Base-by-base conservation (phyloP, 768 basidiomycete species). In the Pleurotus ostreatus region DNA sequence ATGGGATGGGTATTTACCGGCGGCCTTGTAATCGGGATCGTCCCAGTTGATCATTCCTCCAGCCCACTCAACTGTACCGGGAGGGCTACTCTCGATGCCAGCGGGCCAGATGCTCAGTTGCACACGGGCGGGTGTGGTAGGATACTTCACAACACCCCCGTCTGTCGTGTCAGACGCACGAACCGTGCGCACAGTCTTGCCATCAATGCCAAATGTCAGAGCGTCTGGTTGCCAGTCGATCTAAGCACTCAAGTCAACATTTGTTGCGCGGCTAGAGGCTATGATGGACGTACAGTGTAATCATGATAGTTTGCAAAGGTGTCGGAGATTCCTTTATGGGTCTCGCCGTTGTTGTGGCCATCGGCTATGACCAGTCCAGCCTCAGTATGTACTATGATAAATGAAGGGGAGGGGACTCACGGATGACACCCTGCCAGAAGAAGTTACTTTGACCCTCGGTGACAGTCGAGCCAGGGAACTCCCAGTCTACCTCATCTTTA, bases 401-500 rank as follows among this genome's bases (percentile, higher is more conserved):
- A 20, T 38, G 15, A 34, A 45, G 58, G 47, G 52, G 13, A 57
- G 49, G 57, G 44, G 38, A 75, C 86, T 61, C 65, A 86, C 85
- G 83, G 54, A 89, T 80, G 53, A 76, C 54, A 25, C 86, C 86
- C 65, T 88, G 82, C 88, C 88, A 92, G 73, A 89, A 92, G 62
- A 74, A 87, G 66, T 94, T 94, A 39, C 83, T 85, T 70, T 95
- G 92, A 7, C 77, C 92, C 55, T 84, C 65, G 1, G 80, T 81
- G 2, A 83, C 85, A 16, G 70, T 63, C 46, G 73, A 73, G 5
- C 89, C 88, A 55, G 89, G 86, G 63, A 85, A 92, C 66, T 92
- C 89, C 89, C 91, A 92, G 60, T 93, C 90, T 51, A 93, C 89
- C 66, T 92, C 91, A 64, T 91, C 88, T 66, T 89, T 91, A 62